Conservation (phyloP, 2,329 filamentous ascomycete genomes). For the Tympanopsis confertula region DNA sequence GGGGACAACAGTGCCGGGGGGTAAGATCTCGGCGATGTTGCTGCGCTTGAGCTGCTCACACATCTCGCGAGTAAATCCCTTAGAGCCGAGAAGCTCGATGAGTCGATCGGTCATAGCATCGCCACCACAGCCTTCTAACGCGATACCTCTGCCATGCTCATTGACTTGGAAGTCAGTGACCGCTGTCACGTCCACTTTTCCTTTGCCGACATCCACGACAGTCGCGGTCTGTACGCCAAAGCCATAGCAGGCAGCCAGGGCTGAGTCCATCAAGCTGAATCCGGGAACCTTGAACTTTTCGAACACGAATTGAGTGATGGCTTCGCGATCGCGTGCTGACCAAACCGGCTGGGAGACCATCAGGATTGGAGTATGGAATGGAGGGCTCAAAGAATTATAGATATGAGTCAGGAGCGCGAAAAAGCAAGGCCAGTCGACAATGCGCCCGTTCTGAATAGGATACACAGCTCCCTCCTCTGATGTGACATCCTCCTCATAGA, state of each 20-base stretch:
- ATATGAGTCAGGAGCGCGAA: slow-evolving; percentile 28
- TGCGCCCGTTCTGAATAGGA: slow-evolving; percentile 29
- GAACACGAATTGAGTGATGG: slow-evolving; percentile 58
- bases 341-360: slow-evolving; percentile 52
- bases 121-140: slow-evolving; percentile 44
- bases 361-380: slow-evolving; percentile 57
- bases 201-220: slow-evolving; percentile 51
- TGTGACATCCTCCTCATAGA: slow-evolving; percentile 55
- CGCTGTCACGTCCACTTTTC: slow-evolving; percentile 55
- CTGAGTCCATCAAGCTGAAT: slow-evolving; percentile 54
- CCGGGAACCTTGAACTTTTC: slow-evolving; percentile 62
- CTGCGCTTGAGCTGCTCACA: slow-evolving; percentile 56
- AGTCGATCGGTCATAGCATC: slow-evolving; percentile 52
- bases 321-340: slow-evolving; percentile 53
- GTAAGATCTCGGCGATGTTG: slow-evolving; percentile 48
- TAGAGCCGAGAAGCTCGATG: slow-evolving; percentile 36
- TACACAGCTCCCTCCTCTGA: slow-evolving; percentile 57
- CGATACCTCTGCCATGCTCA: slow-evolving; percentile 41
- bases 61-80: slow-evolving; percentile 47
- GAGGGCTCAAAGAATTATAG: slow-evolving; percentile 54
- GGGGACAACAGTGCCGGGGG: slow-evolving; percentile 38
- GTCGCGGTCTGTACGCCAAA: slow-evolving; percentile 50
- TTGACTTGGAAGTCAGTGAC: slow-evolving; percentile 51
- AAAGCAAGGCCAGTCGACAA: slow-evolving; percentile 1
- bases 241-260: slow-evolving; percentile 38